A percentile compares a stretch with the other conserved stretches of the same genome.
Conservation (phyloP, 306 rosid genomes). For the Heteromeles arbutifolia region DNA sequence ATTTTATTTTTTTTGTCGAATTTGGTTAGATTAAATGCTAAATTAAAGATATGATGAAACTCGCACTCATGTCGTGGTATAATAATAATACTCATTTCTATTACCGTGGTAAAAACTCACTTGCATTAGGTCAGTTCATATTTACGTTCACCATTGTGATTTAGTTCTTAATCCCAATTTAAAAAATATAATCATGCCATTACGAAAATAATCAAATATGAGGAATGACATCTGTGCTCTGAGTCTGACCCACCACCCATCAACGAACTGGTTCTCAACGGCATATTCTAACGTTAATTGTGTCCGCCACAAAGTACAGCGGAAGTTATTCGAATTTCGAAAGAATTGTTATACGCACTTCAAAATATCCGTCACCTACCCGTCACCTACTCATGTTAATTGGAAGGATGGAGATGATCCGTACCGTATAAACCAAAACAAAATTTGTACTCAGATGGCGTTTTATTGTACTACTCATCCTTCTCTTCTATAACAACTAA, state of each 20-base stretch:
- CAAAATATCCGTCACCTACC: no score
- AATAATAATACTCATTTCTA: no score
- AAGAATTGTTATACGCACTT: no score
- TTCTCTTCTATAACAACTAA: no score
- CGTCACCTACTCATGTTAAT: no score
- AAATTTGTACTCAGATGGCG: no score
- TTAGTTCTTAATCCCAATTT: neutral
- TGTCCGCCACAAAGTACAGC: neutral
- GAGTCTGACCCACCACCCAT: neutral
- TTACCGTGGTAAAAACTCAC: fast-evolving
- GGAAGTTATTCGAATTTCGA: neutral
- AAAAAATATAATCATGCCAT: neutral
- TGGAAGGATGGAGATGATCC: no score
- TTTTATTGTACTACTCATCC: no score
- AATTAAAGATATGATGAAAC: no score
- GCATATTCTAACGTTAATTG: neutral
- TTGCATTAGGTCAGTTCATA: neutral
- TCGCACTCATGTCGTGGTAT: fast-evolving
- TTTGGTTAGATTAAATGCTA: no score
- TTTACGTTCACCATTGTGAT: neutral
- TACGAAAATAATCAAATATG: neutral
- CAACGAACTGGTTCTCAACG: neutral
- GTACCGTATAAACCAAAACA: no score
- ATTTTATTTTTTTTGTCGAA: no score
- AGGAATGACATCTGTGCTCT: neutral